phyloP scores from a whole-genome alignment of 73 alveolate species.

The Durusdinium trenchii region DNA sequence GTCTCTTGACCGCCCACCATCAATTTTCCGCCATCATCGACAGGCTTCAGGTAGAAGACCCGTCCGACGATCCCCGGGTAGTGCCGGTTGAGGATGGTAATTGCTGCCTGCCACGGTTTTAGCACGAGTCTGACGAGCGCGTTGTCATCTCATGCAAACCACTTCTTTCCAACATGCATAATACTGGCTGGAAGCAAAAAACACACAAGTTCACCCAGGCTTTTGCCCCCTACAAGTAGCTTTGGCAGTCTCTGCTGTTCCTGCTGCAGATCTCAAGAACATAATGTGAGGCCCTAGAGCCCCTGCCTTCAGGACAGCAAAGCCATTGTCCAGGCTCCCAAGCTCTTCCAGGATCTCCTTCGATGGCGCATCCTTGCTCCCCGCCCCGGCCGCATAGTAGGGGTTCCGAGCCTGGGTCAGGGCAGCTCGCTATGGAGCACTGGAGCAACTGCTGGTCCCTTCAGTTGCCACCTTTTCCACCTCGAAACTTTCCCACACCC shows the following conservation, averaged over 20 bases:
- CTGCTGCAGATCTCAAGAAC: too few species aligned
- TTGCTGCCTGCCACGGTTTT: constrained; percentile 43
- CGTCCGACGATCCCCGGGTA: constrained; percentile 87
- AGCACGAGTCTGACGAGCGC: neutral
- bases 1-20: neutral
- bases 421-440: neutral
- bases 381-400: constrained; percentile 75
- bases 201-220: too few species aligned
- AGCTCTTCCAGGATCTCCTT: constrained; percentile 60
- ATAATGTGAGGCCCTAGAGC: neutral
- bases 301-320: constrained; percentile 68
- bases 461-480: neutral
- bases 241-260: too few species aligned
- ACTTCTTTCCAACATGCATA: too few species aligned
- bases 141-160: too few species aligned
- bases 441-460: neutral
- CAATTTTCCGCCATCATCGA: neutral
- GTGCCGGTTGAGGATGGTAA: constrained; percentile 72
- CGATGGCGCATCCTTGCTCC: constrained; percentile 81
- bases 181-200: too few species aligned
- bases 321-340: constrained; percentile 89
- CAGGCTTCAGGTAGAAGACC: constrained; percentile 59
- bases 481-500: too few species aligned
- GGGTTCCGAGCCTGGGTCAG: constrained; percentile 66
- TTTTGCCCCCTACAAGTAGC: neutral